phyloP scores from a whole-genome alignment of 2,329 filamentous ascomycete genomes.

The Aureobasidium mangrovei region DNA sequence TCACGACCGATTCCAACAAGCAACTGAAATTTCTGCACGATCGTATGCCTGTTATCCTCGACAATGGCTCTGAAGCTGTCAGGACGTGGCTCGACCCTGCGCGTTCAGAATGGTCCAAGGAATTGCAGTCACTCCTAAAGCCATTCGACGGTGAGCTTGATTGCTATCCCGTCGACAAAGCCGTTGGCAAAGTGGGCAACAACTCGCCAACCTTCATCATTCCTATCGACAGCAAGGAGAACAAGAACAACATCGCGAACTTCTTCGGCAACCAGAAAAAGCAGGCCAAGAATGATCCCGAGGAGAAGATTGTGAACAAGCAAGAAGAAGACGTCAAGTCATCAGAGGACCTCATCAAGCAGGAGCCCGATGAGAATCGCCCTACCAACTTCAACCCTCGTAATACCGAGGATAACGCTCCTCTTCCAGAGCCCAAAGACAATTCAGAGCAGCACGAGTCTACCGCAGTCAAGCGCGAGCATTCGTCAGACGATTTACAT shows the following conservation, averaged over 20 bases:
- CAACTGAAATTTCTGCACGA: conserved; percentile 83
- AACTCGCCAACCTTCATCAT: conserved; percentile 77
- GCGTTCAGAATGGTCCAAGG: conserved; percentile 62
- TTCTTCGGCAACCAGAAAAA: conserved; percentile 64
- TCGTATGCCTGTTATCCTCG: conserved; percentile 88
- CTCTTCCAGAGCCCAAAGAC: conserved; percentile 34
- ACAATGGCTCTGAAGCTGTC: conserved; percentile 63
- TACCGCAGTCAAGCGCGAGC: conserved; percentile 41
- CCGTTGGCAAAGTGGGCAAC: conserved; percentile 90
- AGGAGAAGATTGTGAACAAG: conserved; percentile 25
- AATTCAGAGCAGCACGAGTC: conserved; percentile 22
- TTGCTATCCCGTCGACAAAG: conserved; percentile 75
- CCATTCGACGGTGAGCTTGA: conserved; percentile 74
- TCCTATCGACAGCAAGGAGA: conserved; percentile 73
- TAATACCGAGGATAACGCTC: conserved; percentile 44
- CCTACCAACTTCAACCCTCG: conserved; percentile 35
- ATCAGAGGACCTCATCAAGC: conserved; percentile 28
- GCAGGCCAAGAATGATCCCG: conserved; percentile 26
- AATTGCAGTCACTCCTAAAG: conserved; percentile 69
- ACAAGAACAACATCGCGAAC: conserved; percentile 88
- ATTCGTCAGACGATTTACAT: conserved; percentile 28
- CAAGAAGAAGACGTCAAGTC: conserved; percentile 24
- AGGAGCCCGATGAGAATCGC: conserved; percentile 33
- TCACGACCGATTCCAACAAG: conserved; percentile 79
- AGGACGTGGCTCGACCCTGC: conserved; percentile 70